Percentiles rank a stretch among this genome's conserved stretches.
These are phyloP conservation scores for Jacaranda copaia DNA, from an alignment of 257 asterid genomes.

Conservation along the genomic window DNA sequence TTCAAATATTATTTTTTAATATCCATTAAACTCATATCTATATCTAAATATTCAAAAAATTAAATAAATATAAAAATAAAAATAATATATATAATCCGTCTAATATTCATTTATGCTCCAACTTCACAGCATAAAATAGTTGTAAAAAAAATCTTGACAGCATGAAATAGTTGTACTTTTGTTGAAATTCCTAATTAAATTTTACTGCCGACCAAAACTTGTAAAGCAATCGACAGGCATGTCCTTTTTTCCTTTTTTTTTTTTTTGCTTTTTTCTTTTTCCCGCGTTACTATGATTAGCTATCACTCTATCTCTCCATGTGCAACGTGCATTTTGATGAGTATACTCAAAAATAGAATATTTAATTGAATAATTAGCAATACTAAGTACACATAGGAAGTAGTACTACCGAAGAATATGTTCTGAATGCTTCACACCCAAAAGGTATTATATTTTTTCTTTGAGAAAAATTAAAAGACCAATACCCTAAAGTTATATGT, in stretches of 20 bases:
- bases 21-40: too few species aligned
- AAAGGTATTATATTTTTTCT: background rate
- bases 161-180: background rate
- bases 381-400: background rate
- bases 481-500: too few species aligned
- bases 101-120: too few species aligned
- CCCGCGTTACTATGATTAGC: background rate
- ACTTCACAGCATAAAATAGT: too few species aligned
- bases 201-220: constrained; percentile 16
- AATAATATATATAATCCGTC: too few species aligned
- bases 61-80: too few species aligned
- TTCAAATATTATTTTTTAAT: too few species aligned
- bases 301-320: constrained; percentile 34
- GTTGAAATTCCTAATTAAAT: background rate
- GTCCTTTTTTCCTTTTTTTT: background rate
- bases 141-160: background rate
- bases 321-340: constrained; percentile 23
- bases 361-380: background rate
- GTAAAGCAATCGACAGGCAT: constrained; percentile 23
- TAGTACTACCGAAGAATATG: background rate
- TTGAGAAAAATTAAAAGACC: too few species aligned
- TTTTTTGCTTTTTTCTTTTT: background rate
- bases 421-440: background rate
- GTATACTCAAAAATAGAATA: background rate
- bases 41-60: too few species aligned